phyloP scores from a whole-genome alignment of 345 rosid genomes.

The Hibiscus syriacus region DNA sequence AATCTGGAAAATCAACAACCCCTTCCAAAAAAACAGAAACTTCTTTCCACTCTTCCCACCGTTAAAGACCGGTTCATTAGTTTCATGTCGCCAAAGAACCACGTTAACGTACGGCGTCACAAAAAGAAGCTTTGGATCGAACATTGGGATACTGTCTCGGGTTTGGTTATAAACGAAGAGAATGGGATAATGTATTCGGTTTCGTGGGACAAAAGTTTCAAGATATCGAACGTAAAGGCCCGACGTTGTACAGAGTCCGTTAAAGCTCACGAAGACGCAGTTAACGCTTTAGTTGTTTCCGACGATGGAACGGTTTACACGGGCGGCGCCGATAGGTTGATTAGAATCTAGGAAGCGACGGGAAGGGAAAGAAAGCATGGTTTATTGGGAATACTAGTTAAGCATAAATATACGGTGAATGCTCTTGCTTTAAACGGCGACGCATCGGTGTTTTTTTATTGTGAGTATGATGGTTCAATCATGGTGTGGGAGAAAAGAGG shows the following conservation, averaged over 20 bases:
- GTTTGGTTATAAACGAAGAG: slow-evolving; percentile 16
- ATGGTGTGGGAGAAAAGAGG: slow-evolving; percentile 29
- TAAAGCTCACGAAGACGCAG: slow-evolving; percentile 39
- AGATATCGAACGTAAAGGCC: slow-evolving; percentile 29
- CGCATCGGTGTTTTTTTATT: slow-evolving; percentile 32
- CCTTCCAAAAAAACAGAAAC: slow-evolving; percentile 21
- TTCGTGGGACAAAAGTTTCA: slow-evolving; percentile 47
- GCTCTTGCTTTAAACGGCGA: slow-evolving; percentile 31
- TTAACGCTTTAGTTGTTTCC: slow-evolving; percentile 32
- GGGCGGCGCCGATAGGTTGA: slow-evolving; percentile 31
- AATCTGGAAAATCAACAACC: slow-evolving; percentile 22
- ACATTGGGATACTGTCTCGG: slow-evolving; percentile 41
- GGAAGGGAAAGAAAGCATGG: slow-evolving; percentile 12
- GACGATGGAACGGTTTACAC: slow-evolving; percentile 33
- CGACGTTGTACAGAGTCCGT: slow-evolving; percentile 38
- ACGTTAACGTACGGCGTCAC: slow-evolving; percentile 39
- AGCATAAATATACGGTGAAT: slow-evolving; percentile 36
- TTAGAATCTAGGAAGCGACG: slow-evolving; percentile 33
- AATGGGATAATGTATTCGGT: slow-evolving; percentile 35
- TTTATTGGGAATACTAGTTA: slow-evolving; percentile 26
- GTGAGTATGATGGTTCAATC: slow-evolving; percentile 32
- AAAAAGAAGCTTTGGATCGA: slow-evolving; percentile 42
- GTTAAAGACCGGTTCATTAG: slow-evolving; percentile 26
- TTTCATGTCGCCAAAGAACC: slow-evolving; percentile 28
- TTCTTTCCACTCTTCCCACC: slow-evolving; percentile 38